Conservation (phyloP, 495 filamentous ascomycete genomes). For the Aspergillus panamensis region DNA sequence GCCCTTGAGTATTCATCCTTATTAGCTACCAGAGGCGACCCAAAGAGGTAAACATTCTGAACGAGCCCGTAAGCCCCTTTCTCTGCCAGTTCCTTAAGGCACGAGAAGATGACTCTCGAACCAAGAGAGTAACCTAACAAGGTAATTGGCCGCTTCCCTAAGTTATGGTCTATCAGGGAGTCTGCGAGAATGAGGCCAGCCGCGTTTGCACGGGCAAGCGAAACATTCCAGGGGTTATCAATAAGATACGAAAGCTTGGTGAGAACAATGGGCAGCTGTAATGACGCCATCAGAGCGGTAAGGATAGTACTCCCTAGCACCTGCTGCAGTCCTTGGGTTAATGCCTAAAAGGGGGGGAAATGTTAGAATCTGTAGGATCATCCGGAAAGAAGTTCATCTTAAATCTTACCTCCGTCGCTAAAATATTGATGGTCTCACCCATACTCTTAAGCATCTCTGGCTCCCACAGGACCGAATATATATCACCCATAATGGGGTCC, state of each 20-base stretch:
- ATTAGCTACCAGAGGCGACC: conserved; percentile 86
- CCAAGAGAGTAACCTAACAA: conserved; percentile 97
- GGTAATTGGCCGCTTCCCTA: conserved; percentile 87
- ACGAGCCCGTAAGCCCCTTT: conserved; percentile 88
- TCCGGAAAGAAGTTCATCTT: not conserved
- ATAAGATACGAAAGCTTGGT: conserved; percentile 96
- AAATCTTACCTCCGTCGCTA: conserved; percentile 83
- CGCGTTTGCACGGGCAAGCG: conserved; percentile 79
- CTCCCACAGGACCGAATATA: conserved; percentile 97
- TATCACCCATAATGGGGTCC: conserved; percentile 95
- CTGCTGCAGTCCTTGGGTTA: conserved; percentile 95
- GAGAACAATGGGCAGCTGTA: conserved; percentile 89
- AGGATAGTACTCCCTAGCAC: conserved; percentile 88
- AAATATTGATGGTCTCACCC: conserved; percentile 96
- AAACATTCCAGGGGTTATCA: conserved; percentile 97
- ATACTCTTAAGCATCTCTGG: conserved; percentile 96
- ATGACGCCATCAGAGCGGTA: conserved; percentile 81
- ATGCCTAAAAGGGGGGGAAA: conserved; percentile 53
- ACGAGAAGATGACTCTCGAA: conserved; percentile 87
- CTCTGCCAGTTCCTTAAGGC: conserved; percentile 79
- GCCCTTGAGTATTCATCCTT: conserved; percentile 85
- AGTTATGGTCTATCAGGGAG: conserved; percentile 85
- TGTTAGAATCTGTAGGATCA: conserved; percentile 9
- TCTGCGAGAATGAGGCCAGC: conserved; percentile 95
- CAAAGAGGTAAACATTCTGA: conserved; percentile 95